Evolutionary conservation across 2,329 filamentous ascomycete species (phyloP).

Genomic region (Aurifilum marmelostoma): DNA sequence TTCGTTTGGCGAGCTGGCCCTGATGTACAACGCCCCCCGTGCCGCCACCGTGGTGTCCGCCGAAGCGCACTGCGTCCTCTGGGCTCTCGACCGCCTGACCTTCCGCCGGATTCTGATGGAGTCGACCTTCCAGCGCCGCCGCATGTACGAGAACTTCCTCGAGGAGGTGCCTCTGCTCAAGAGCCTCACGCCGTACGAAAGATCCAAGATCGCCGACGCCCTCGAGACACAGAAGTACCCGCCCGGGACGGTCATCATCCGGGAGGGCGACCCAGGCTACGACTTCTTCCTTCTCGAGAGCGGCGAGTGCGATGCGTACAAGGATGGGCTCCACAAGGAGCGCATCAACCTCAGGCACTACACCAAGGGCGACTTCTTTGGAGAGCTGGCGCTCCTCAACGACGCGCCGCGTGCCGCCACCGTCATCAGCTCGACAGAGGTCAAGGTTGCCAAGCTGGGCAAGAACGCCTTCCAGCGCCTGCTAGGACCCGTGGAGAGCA

Average conservation of each 20-base stretch:
- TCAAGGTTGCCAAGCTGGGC: constrained; percentile 90
- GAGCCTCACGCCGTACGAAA: constrained; percentile 86
- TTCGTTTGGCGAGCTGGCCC: constrained; percentile 92
- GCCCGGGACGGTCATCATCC: constrained; percentile 80
- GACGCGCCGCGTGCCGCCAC: constrained; percentile 92
- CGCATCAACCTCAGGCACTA: constrained; percentile 72
- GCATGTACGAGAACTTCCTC: constrained; percentile 96
- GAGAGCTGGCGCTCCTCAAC: constrained; percentile 89
- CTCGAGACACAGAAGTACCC: constrained; percentile 88
- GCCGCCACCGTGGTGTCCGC: constrained; percentile 90
- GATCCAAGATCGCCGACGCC: constrained; percentile 96
- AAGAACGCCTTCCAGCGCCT: constrained; percentile 95
- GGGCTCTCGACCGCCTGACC: constrained; percentile 93
- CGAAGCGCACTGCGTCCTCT: constrained; percentile 78
- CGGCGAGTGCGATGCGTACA: constrained; percentile 86
- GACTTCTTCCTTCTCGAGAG: constrained; percentile 90
- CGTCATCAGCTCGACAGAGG: constrained; percentile 79
- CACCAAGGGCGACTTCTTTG: constrained; percentile 93
- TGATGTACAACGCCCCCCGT: constrained; percentile 98
- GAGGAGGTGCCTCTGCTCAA: constrained; percentile 88
- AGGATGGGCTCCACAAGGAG: constrained; percentile 65
- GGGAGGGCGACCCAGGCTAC: constrained; percentile 87
- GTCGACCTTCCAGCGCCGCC: constrained; percentile 90
- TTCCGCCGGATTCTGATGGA: constrained; percentile 99
- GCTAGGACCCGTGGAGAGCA: constrained; percentile 88